Evolutionary conservation across 2,329 filamentous ascomycete species (phyloP), one percentile per base, ranked within the genome.

Genomic region (Botryotinia convoluta): DNA sequence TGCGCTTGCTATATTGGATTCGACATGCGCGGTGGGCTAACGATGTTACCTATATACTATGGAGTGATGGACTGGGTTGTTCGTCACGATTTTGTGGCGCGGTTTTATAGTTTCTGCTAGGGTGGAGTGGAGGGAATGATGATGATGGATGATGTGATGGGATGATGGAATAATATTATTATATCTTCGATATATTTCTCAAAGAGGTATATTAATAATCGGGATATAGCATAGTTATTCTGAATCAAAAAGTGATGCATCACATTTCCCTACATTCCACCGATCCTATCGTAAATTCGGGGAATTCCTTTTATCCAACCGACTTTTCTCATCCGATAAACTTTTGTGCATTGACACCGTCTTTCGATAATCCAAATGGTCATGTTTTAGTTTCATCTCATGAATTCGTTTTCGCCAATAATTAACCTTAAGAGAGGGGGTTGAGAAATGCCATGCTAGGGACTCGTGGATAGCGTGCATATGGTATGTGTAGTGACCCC

Each of bases 361-460:
- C 20, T 14, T 6, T 22, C 5, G 16, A 2, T 12, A 29, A 42
- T 42, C 37, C 48, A 16, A 42, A 32, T 69, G 65, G 65, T 9
- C 22, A 57, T 69, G 65, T 69, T 69, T 69, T 51, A 69, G 26
- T 22, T 29, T 57, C 64, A 69, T 69, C 48, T 48, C 20, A 48
- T 42, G 16, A 18, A 10, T 12, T 1, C 12, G 26, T 16, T 42
- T 12, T 29, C 14, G 37, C n/a, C 61, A 62, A 39, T 62, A 6
- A 48, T 48, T 51, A 51, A 7, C n/a, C n/a, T 29, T 29, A 18
- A 9, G 6, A 29, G 26, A 39, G 12, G 59, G 22, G 59, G 22
- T 16, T 61, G 59, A 39, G 39, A 16, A 51, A 22, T 42, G 48
- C 48, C 65, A 57, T 68, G 48, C 65, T 68, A 42, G 65, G 32